These are phyloP conservation scores for Dactylellina parvicollis DNA, from an alignment of 2,329 filamentous ascomycete genomes.

Conservation along the genomic window DNA sequence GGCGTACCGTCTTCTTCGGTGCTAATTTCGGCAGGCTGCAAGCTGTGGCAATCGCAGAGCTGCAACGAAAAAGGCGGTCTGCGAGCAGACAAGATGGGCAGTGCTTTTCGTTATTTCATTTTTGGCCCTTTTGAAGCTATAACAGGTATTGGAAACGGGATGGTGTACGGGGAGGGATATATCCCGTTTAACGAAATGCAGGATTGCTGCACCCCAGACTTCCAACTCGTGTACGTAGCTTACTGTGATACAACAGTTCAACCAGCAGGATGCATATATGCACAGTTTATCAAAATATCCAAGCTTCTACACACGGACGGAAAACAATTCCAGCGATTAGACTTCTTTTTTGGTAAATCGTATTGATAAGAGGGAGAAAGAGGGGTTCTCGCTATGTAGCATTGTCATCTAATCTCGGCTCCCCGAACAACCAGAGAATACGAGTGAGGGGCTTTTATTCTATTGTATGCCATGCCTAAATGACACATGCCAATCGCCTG, in stretches of 20 bases:
- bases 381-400: not conserved
- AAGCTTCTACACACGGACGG: not conserved
- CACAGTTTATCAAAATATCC: not conserved
- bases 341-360: constrained; percentile 21
- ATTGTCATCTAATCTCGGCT: constrained; percentile 29
- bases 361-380: constrained; percentile 26
- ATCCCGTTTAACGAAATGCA: constrained; percentile 30
- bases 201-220: constrained; percentile 52
- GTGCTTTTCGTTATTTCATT: not conserved
- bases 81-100: not conserved
- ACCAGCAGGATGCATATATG: not conserved
- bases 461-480: constrained; percentile 2
- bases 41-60: constrained; percentile 1
- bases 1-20: constrained; percentile 10
- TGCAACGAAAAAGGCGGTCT: not conserved
- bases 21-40: constrained; percentile 44
- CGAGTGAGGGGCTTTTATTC: not conserved
- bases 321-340: not conserved
- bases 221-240: constrained; percentile 9
- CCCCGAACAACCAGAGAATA: constrained; percentile 7
- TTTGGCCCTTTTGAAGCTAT: constrained; percentile 14
- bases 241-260: constrained; percentile 36
- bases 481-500: not conserved
- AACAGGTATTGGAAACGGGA: not conserved
- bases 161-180: not conserved